These are phyloP conservation scores for Cercospora sesami DNA, from an alignment of 2,329 filamentous ascomycete species.

Conservation along the genomic window DNA sequence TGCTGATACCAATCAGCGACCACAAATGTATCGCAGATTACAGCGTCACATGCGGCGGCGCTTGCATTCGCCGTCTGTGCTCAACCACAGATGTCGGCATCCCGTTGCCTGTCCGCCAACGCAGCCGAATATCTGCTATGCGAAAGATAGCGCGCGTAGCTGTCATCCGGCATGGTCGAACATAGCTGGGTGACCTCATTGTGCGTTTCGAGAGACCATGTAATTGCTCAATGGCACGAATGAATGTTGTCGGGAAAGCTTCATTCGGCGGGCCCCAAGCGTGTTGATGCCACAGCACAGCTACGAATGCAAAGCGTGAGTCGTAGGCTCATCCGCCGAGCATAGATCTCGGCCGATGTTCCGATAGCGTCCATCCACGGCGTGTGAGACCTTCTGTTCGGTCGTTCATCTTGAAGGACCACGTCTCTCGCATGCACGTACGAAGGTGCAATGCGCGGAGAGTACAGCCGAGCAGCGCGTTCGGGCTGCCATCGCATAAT, in stretches of 20 bases:
- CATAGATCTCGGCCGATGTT: background rate
- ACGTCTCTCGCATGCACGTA: background rate
- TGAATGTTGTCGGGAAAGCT: background rate
- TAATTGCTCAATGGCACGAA: background rate
- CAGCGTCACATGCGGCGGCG: background rate
- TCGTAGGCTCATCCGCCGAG: background rate
- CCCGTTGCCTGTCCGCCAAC: background rate
- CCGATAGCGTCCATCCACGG: background rate
- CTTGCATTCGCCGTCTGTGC: background rate
- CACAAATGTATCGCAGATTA: background rate
- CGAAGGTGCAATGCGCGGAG: background rate
- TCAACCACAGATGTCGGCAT: background rate
- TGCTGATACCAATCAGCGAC: background rate
- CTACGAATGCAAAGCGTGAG: background rate
- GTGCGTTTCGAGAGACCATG: background rate
- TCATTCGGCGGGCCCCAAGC: background rate
- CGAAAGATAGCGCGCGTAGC: background rate
- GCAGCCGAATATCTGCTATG: background rate
- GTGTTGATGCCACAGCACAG: background rate
- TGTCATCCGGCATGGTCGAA: constrained; percentile 9
- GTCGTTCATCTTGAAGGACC: background rate
- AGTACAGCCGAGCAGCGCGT: background rate
- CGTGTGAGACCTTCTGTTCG: background rate
- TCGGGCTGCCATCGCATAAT: background rate
- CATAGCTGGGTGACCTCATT: constrained; percentile 8